Conservation (phyloP, 2,329 filamentous ascomycete species). For the Exophiala xenobiotica region DNA sequence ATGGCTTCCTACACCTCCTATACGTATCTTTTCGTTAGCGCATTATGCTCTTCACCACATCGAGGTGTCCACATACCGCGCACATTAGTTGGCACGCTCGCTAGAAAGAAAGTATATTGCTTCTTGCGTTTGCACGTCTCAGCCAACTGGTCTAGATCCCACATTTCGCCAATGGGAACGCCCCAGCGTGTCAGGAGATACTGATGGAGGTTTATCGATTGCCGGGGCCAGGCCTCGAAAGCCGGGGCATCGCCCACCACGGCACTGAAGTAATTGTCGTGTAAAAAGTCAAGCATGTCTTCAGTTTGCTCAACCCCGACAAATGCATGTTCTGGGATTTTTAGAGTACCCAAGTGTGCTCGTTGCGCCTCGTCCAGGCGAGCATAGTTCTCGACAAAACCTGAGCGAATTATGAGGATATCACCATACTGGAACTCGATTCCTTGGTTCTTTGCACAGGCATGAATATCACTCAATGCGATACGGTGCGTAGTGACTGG, state of each 20-base stretch:
- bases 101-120: constrained; percentile 38
- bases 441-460: constrained; percentile 58
- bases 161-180: constrained; percentile 38
- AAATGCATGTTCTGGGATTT: constrained; percentile 30
- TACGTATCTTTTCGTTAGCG: background rate
- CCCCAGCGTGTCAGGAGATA: constrained; percentile 36
- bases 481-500: constrained; percentile 55
- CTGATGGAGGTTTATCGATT: constrained; percentile 32
- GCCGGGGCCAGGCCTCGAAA: constrained; percentile 63
- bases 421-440: constrained; percentile 54
- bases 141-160: constrained; percentile 37
- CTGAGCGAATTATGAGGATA: constrained; percentile 60
- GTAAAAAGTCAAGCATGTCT: constrained; percentile 62
- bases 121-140: constrained; percentile 33
- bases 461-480: constrained; percentile 53
- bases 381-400: constrained; percentile 53
- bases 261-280: constrained; percentile 66
- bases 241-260: constrained; percentile 60
- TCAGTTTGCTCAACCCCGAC: constrained; percentile 53
- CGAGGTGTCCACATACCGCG: background rate
- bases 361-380: constrained; percentile 17
- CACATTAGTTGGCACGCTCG: constrained; percentile 37
- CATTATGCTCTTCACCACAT: background rate
- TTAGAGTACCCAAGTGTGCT: constrained; percentile 18
- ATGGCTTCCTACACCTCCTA: constrained; percentile 39